These are phyloP conservation scores for Spencermartinsiella europaea DNA, from an alignment of 805 yeast genomes.

Conservation along the genomic window DNA sequence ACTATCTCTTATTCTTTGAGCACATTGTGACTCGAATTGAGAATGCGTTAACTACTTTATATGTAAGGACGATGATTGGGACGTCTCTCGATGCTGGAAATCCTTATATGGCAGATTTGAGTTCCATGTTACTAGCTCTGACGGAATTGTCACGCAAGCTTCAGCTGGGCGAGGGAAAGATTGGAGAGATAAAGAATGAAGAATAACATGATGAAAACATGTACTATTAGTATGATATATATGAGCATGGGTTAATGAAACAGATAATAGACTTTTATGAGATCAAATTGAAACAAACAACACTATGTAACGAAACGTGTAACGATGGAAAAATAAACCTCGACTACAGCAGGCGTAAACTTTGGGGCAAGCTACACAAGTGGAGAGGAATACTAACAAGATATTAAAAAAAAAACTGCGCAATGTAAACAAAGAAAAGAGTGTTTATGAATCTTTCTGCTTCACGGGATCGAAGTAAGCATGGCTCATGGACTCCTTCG, in stretches of 20 bases:
- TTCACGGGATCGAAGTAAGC: slow-evolving; percentile 33
- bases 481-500: slow-evolving; percentile 82
- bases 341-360: too few relatives aligned
- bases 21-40: slow-evolving; percentile 31
- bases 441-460: slow-evolving; percentile 2
- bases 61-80: slow-evolving; percentile 19
- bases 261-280: neutral
- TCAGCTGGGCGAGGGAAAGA: neutral
- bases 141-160: neutral
- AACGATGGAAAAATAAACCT: too few relatives aligned
- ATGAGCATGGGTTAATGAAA: neutral
- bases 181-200: neutral
- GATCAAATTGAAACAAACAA: neutral
- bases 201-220: neutral
- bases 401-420: neutral
- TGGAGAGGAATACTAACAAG: too few relatives aligned
- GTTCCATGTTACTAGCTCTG: slow-evolving; percentile 3
- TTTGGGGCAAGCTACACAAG: too few relatives aligned
- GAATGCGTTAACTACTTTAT: slow-evolving; percentile 27
- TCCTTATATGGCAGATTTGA: slow-evolving; percentile 5
- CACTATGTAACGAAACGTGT: neutral
- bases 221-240: neutral
- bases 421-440: slow-evolving; percentile 1
- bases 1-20: slow-evolving; percentile 24
- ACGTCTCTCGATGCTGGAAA: slow-evolving; percentile 4